Conservation (phyloP, 2,329 filamentous ascomycete genomes). For the Trichoderma sp. region DNA sequence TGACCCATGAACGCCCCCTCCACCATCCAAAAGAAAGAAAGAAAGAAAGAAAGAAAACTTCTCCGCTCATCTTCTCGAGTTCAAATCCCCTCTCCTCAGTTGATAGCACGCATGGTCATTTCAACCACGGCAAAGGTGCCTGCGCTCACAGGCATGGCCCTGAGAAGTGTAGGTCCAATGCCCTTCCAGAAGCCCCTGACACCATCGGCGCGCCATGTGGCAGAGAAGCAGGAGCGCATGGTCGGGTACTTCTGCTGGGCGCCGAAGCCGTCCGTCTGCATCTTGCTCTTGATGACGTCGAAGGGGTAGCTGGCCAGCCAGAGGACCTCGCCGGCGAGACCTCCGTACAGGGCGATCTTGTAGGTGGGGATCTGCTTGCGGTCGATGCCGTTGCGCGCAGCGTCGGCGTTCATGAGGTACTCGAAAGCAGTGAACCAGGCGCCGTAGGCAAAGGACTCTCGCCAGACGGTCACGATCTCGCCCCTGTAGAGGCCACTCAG, state of each 20-base stretch:
- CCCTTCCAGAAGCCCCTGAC: slow-evolving; percentile 91
- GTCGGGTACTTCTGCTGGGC: slow-evolving; percentile 67
- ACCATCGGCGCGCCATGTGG: slow-evolving; percentile 79
- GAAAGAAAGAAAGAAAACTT: neutral
- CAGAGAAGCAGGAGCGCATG: slow-evolving; percentile 87
- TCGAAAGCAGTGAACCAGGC: slow-evolving; percentile 95
- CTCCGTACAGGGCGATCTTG: slow-evolving; percentile 91
- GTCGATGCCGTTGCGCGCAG: slow-evolving; percentile 70
- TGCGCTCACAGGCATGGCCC: slow-evolving; percentile 95
- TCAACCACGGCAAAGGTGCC: slow-evolving; percentile 92
- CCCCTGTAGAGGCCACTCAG: slow-evolving; percentile 81
- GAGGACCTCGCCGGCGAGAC: slow-evolving; percentile 87
- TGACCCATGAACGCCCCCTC: slow-evolving; percentile 12
- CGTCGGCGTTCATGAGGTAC: slow-evolving; percentile 92
- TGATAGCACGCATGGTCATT: slow-evolving; percentile 64
- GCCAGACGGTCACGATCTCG: slow-evolving; percentile 77
- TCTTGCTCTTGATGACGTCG: slow-evolving; percentile 98
- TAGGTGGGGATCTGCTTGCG: slow-evolving; percentile 77
- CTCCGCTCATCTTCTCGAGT: neutral
- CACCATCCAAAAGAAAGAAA: neutral
- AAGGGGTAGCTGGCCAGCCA: slow-evolving; percentile 95
- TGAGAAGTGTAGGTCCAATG: slow-evolving; percentile 82
- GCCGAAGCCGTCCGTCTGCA: slow-evolving; percentile 96
- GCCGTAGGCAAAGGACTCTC: slow-evolving; percentile 94
- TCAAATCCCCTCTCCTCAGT: slow-evolving; percentile 31